Conservation (phyloP, 176 grass and related monocot species). For the Melocanna baccifera region DNA sequence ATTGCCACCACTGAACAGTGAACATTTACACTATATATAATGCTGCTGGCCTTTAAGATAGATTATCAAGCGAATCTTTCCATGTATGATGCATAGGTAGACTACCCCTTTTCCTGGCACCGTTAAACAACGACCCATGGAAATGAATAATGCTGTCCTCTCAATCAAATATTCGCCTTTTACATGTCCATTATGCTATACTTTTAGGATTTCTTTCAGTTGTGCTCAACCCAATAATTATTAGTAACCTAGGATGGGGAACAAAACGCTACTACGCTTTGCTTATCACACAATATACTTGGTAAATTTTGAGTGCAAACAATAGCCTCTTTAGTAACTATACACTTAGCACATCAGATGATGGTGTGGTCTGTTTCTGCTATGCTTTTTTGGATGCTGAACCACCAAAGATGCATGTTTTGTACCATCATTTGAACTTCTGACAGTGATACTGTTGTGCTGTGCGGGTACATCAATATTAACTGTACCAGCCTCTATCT, state of each 20-base stretch:
- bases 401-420: neutral
- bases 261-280: neutral
- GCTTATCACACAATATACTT: neutral
- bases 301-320: neutral
- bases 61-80: neutral
- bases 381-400: neutral
- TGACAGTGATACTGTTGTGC: neutral
- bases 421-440: neutral
- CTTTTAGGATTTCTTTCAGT: neutral
- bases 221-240: neutral
- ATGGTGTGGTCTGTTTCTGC: neutral
- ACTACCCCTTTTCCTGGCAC: neutral
- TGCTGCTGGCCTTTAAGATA: neutral
- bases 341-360: neutral
- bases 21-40: neutral
- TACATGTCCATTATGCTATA: neutral
- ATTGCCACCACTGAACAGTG: neutral
- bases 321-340: neutral
- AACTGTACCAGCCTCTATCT: neutral
- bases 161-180: neutral
- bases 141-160: too few relatives aligned
- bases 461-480: neutral
- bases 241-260: neutral
- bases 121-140: neutral
- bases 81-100: neutral